Evolutionary conservation across 2,329 filamentous ascomycete species (phyloP).

Genomic region (Aspergillus piperis): DNA sequence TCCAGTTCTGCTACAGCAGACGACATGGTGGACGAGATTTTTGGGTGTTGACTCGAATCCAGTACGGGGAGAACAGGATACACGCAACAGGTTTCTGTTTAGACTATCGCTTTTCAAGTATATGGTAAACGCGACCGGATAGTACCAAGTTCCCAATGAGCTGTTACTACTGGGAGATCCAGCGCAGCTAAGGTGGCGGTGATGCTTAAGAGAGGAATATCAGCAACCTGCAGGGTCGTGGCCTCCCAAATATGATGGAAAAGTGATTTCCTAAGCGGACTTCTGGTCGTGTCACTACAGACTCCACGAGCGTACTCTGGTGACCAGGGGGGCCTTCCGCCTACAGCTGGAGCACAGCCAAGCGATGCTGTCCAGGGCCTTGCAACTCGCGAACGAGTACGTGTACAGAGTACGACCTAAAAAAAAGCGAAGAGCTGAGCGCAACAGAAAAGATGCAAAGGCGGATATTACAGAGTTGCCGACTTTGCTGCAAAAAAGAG

Average conservation of each 20-base stretch:
- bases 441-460: conserved; percentile 9
- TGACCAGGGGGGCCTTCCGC: conserved; percentile 33
- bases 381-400: conserved; percentile 37
- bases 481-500: conserved; percentile 13
- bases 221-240: conserved; percentile 13
- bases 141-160: conserved; percentile 18
- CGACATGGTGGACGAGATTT: conserved; percentile 58
- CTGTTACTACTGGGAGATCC: conserved; percentile 30
- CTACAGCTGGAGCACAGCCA: conserved; percentile 45
- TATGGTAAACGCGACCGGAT: conserved; percentile 15
- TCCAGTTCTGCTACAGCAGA: conserved; percentile 90
- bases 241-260: conserved; percentile 19
- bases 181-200: conserved; percentile 22
- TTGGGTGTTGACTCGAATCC: conserved; percentile 13
- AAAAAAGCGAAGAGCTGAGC: conserved; percentile 25
- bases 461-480: conserved; percentile 18
- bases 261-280: conserved; percentile 29
- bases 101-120: conserved; percentile 21
- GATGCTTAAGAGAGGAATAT: conserved; percentile 19
- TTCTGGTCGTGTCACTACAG: conserved; percentile 42
- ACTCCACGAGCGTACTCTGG: conserved; percentile 36
- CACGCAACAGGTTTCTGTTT: conserved; percentile 15
- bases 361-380: conserved; percentile 34
- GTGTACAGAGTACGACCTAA: conserved; percentile 42
- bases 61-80: conserved; percentile 16